Conservation (phyloP, 2,329 filamentous ascomycete species). For the Neofusicoccum sp. region DNA sequence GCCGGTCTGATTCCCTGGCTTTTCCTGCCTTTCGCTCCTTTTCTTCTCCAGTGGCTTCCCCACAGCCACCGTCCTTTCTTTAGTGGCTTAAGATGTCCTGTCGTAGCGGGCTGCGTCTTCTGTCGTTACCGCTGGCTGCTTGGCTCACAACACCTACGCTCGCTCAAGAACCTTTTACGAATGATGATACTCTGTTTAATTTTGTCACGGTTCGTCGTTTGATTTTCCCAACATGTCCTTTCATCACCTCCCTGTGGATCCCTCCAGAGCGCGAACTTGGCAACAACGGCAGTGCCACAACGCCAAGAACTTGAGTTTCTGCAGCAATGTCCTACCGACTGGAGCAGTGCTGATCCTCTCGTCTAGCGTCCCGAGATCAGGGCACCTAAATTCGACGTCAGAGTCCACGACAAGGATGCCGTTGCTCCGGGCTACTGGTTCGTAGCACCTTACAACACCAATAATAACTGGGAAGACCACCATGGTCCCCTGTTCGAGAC, state of each 20-base stretch:
- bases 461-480: constrained; percentile 14
- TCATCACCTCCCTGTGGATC: neutral
- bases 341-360: constrained; percentile 11
- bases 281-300: neutral
- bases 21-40: neutral
- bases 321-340: neutral
- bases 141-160: neutral
- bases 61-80: neutral
- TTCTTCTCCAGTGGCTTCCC: neutral
- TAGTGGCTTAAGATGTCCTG: neutral
- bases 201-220: constrained; percentile 19
- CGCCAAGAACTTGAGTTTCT: neutral
- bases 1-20: neutral
- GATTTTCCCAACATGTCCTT: neutral
- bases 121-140: neutral
- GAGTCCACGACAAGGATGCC: constrained; percentile 14
- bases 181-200: constrained; percentile 7
- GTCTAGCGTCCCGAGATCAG: constrained; percentile 20
- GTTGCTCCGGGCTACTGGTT: constrained; percentile 50
- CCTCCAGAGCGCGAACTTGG: neutral
- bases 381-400: constrained; percentile 20
- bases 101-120: neutral
- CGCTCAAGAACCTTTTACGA: constrained; percentile 11
- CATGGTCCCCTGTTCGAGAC: constrained; percentile 4
- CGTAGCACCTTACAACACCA: constrained; percentile 47